phyloP scores from a whole-genome alignment of 768 basidiomycete species.

The Lactarius trivialis region DNA sequence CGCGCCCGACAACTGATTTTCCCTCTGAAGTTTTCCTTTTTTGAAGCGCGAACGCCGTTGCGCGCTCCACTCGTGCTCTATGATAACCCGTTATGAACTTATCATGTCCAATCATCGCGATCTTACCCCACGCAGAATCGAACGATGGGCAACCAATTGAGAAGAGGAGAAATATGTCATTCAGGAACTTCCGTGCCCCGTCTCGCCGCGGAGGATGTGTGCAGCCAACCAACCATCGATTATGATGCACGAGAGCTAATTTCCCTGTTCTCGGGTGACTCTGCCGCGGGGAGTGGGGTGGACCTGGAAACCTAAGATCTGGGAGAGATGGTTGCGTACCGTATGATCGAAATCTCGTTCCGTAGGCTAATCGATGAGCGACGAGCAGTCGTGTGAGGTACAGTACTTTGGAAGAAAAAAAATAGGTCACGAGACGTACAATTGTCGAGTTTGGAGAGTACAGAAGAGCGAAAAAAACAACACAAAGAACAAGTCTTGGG shows the following conservation, averaged over 20 bases:
- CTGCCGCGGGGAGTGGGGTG: neutral
- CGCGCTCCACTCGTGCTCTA: neutral
- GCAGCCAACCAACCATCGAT: neutral
- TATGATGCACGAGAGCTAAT: neutral
- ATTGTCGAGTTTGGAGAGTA: neutral
- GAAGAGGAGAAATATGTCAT: neutral
- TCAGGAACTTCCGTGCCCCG: neutral
- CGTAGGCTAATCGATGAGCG: neutral
- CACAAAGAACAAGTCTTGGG: neutral
- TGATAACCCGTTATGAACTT: neutral
- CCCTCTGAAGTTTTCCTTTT: neutral
- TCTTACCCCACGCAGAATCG: neutral
- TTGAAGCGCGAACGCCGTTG: neutral
- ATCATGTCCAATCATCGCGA: neutral
- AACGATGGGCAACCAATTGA: neutral
- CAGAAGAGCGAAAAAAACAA: neutral
- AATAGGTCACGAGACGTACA: neutral
- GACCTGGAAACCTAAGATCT: neutral
- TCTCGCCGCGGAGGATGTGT: neutral
- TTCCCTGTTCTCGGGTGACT: neutral
- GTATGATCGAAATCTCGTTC: neutral
- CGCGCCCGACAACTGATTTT: neutral
- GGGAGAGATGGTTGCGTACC: neutral
- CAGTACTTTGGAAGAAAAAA: neutral
- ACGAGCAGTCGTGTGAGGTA: neutral